Evolutionary conservation across 352 stramenopile species (phyloP), one percentile per base, ranked within the genome.

Genomic region (Phytopythium cucurbitacearum): DNA sequence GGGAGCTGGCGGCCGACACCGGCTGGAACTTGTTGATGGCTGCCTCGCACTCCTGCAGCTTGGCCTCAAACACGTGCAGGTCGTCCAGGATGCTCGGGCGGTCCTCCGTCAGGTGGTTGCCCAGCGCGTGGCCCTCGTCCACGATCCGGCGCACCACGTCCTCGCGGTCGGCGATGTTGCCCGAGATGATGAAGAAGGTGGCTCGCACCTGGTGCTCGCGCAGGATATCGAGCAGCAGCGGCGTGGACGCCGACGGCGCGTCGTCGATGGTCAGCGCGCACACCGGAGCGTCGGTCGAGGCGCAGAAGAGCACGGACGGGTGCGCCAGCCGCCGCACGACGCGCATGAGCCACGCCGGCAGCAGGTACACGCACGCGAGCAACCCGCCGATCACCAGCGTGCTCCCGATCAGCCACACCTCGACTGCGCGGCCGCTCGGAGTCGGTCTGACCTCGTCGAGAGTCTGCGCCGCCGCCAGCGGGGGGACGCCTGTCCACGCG

Each of bases 121-220:
- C 84, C 12, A 94, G 65, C 6, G 59, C 62, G 57, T 94, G 84
- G 12, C 84, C 84, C 49, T 94, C 84, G n/a, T 62, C 58, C 28
- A 94, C 80, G 33, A 94, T 94, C 46, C 81, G 81, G 13, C 65
- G 64, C 38, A 94, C 42, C 9, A 87, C 67, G 8, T 89, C 66
- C 56, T 94, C 84, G 44, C 81, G 69, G 36, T 80, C 81, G 7
- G 62, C 54, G 40, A 92, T 87, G 48, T 83, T 69, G 53, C 66
- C 59, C 3, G 80, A 88, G 67, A 94, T 94, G 68, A 94, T 75
- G 57, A 94, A 94, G 64, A 94, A 94, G 48, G 84, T 92, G 48
- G 85, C 85, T 41, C 77, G 81, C 41, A 91, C 67, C 33, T 67
- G 65, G 62, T 88, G 54, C 34, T 79, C 58, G 13, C 65, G 69